Conservation (phyloP, 2,329 filamentous ascomycete genomes). For the Colletotrichum scovillei region DNA sequence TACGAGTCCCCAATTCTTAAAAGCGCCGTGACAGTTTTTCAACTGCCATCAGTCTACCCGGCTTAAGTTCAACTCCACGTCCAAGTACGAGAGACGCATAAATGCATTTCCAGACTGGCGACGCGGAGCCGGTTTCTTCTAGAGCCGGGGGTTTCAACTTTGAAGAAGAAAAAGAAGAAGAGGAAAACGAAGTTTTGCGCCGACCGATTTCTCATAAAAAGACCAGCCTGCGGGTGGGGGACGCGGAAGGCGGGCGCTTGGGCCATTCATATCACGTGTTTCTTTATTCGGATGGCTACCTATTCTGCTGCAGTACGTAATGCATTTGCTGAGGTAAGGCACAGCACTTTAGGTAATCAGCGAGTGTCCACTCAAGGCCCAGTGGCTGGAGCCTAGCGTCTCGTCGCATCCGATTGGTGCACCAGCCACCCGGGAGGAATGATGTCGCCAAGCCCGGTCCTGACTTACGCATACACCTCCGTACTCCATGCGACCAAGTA, state of each 20-base stretch:
- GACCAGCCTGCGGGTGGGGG: neutral
- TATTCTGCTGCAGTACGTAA: too few species aligned
- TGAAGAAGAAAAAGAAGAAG: conserved; percentile 52
- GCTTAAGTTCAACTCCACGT: conserved; percentile 66
- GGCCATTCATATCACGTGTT: conserved; percentile 18
- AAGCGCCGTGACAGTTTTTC: conserved; percentile 60
- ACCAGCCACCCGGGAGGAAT: conserved; percentile 31
- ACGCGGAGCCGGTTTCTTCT: conserved; percentile 66
- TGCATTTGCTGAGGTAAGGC: too few species aligned
- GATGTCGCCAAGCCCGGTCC: conserved; percentile 31
- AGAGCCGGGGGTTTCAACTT: conserved; percentile 67
- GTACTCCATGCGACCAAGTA: conserved; percentile 14
- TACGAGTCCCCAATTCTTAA: conserved; percentile 73
- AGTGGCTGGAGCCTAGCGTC: neutral
- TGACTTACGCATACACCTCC: conserved; percentile 25
- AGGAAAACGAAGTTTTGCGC: conserved; percentile 36
- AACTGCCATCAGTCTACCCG: conserved; percentile 64
- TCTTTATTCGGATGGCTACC: too few species aligned
- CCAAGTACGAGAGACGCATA: conserved; percentile 46
- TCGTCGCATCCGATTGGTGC: conserved; percentile 13
- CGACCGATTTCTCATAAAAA: conserved; percentile 22
- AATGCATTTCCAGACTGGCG: conserved; percentile 41
- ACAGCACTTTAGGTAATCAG: too few species aligned
- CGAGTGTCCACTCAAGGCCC: neutral
- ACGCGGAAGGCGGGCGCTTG: neutral